Conservation (phyloP, 148 eudicot genomes). For the Talinum fruticosum region DNA sequence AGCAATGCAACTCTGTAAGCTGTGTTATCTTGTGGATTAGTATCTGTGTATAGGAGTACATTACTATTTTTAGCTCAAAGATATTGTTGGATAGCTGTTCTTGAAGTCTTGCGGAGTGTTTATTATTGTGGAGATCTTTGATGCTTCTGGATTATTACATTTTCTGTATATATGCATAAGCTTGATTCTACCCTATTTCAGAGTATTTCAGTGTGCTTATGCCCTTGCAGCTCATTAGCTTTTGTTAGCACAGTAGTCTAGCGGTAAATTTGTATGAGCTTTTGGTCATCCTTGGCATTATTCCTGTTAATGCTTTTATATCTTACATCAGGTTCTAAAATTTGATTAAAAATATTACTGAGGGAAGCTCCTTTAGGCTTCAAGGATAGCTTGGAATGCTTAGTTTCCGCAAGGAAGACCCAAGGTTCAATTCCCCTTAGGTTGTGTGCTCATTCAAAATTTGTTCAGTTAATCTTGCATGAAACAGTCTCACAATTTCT, state of each 20-base stretch:
- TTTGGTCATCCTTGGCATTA: too few relatives aligned
- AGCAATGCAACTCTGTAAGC: constrained; percentile 9
- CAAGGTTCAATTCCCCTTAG: too few relatives aligned
- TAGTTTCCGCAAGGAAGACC: too few relatives aligned
- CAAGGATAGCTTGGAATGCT: too few relatives aligned
- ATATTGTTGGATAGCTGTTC: neutral
- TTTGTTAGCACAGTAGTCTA: neutral
- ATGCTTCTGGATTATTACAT: too few relatives aligned
- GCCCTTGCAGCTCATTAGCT: neutral
- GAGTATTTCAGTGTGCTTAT: neutral
- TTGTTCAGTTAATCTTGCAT: too few relatives aligned
- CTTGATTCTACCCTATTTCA: too few relatives aligned
- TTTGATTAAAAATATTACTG: neutral
- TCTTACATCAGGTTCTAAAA: too few relatives aligned
- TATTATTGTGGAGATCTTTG: neutral
- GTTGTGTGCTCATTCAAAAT: too few relatives aligned
- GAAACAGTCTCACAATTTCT: too few relatives aligned
- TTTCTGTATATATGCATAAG: too few relatives aligned
- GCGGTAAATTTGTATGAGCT: neutral
- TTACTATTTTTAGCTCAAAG: constrained; percentile 3
- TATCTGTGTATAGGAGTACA: constrained; percentile 9
- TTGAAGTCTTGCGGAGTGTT: neutral
- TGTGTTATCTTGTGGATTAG: neutral
- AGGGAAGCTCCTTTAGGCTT: neutral
- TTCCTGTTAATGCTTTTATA: neutral